These are phyloP conservation scores for Cryptococcus wingfieldii DNA, from an alignment of 1,284 basidiomycete species.

Conservation along the genomic window DNA sequence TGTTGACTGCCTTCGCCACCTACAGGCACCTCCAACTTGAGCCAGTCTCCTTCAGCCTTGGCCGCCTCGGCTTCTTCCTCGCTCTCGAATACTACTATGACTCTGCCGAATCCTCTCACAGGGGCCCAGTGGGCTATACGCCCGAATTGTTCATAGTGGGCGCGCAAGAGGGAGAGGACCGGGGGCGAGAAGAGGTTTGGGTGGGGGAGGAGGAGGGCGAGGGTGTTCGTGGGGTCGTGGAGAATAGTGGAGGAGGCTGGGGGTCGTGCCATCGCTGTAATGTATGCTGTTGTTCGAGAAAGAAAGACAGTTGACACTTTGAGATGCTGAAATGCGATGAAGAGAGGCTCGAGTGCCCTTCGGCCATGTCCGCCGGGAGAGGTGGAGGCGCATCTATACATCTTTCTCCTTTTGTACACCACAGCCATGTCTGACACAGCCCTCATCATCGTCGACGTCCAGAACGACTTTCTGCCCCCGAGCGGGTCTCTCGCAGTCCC, in stretches of 20 bases:
- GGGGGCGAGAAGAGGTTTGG: conserved; percentile 63
- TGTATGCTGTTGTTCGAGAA: not conserved
- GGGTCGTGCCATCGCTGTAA: not conserved
- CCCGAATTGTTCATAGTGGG: conserved; percentile 70
- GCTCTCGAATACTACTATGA: conserved; percentile 70
- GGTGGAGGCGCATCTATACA: not conserved
- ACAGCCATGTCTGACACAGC: conserved; percentile 40
- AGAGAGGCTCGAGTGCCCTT: not conserved
- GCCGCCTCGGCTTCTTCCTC: conserved; percentile 49
- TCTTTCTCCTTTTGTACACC: not conserved
- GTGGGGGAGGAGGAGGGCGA: conserved; percentile 63
- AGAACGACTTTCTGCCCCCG: conserved; percentile 65
- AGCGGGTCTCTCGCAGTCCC: conserved; percentile 57
- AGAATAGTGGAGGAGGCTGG: conserved; percentile 2
- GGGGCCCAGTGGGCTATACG: conserved; percentile 80
- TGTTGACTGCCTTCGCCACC: not conserved
- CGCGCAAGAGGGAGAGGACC: conserved; percentile 62
- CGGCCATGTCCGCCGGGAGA: no score
- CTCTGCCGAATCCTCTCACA: conserved; percentile 69
- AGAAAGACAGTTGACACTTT: not conserved
- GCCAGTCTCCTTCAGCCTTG: conserved; percentile 42
- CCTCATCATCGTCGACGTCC: conserved; percentile 58
- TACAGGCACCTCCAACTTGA: conserved; percentile 29
- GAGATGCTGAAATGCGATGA: not conserved
- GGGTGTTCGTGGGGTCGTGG: conserved; percentile 58